These are phyloP conservation scores for Turritis glabra DNA, from an alignment of 345 rosid species.

Conservation along the genomic window DNA sequence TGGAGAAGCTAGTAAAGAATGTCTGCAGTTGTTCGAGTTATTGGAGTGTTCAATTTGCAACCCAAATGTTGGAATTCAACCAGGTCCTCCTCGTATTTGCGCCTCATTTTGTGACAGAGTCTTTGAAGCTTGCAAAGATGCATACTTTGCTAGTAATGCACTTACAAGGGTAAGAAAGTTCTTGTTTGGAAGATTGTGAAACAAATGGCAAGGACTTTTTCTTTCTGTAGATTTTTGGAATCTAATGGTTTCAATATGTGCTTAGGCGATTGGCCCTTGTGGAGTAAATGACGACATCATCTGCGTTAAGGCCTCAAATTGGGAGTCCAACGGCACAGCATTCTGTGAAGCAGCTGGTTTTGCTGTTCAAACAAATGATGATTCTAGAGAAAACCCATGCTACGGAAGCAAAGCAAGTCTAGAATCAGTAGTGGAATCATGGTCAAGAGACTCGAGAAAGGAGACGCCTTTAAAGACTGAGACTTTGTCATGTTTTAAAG, in stretches of 20 bases:
- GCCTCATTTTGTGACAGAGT: conserved; percentile 74
- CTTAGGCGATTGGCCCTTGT: conserved; percentile 54
- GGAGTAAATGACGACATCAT: conserved; percentile 64
- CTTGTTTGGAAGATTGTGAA: neutral
- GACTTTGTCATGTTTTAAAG: conserved; percentile 39
- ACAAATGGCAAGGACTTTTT: neutral
- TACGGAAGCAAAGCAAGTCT: conserved; percentile 84
- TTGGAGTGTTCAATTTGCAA: conserved; percentile 98
- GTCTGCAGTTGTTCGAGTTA: conserved; percentile 77
- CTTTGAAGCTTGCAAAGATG: conserved; percentile 72
- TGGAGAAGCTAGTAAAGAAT: conserved; percentile 85
- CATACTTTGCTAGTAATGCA: conserved; percentile 84
- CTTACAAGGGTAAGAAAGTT: conserved; percentile 52
- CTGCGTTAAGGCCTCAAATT: conserved; percentile 79
- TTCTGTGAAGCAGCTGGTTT: conserved; percentile 88
- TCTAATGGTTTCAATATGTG: conserved; percentile 6
- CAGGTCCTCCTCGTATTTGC: conserved; percentile 87
- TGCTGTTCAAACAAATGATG: conserved; percentile 47
- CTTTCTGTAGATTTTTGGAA: neutral
- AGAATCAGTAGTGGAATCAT: conserved; percentile 76
- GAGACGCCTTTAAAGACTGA: conserved; percentile 31
- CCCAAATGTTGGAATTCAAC: conserved; percentile 74
- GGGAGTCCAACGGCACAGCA: conserved; percentile 85
- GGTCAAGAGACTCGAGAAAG: conserved; percentile 43
- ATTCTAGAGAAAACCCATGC: conserved; percentile 56